Evolutionary conservation across 371 early-diverging fungal genomes (phyloP), one percentile per base, ranked within the genome.

Genomic region (Rhizopus sp.): DNA sequence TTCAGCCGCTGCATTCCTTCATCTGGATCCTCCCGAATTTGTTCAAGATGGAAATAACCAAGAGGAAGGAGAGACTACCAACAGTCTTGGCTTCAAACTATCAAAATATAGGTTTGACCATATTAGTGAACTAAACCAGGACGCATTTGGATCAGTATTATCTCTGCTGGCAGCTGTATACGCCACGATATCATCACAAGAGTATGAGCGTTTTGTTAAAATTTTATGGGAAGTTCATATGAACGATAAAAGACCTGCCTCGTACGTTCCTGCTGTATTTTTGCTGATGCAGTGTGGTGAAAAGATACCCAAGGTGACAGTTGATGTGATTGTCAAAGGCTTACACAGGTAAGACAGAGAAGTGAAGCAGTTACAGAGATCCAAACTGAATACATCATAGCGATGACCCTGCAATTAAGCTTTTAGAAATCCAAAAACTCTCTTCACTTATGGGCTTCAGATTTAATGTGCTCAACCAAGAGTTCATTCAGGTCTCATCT

Each of bases 251-350:
- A 63, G 69, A 3, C 69, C 74, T 4, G 67, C 77, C 7, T 70
- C 78, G 0, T 82, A 82, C 44, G 59, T 78, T 13, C 70, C 82
- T 7, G 83, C 84, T 3, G 80, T 78, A 1, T 87, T 87, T 57
- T 50, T 87, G 15, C 68, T 87, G 41, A 78, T 84, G 68, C 81
- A 85, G 46, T 85, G 87, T 50, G 84, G 83, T 32, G 85, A 85
- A 48, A 75, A 83, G 37, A 72, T 80, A 5, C 85, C 83, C 3
- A 76, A 81, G 33, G 41, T 62, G n/a, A 70, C 77, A 30, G 71
- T 68, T 31, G 72, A 77, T 31, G 40, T 70, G 5, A 75, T 70
- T 38, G 66, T 65, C 2, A 67, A 73, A 38, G 78, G 79, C 63
- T 69, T 80, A 31, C 75, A 81, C 35, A 76, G 75, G 81, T 80